phyloP scores from a whole-genome alignment of 139 green algal species.

The Haematococcus sp. region DNA sequence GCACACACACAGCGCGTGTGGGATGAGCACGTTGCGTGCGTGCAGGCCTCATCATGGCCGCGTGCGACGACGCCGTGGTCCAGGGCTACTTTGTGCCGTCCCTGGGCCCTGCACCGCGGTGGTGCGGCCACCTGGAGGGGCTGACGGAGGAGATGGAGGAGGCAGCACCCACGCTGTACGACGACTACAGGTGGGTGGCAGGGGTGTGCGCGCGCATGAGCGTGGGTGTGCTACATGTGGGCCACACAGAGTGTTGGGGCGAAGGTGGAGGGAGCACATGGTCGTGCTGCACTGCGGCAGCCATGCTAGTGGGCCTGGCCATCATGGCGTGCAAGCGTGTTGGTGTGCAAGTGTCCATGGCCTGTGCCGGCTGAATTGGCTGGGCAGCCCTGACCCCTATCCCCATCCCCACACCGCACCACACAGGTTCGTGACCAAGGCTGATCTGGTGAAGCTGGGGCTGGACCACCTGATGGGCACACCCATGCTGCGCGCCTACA shows the following conservation, averaged over 20 bases:
- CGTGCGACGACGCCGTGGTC: slow-evolving; percentile 16
- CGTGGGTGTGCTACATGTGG: too few species aligned
- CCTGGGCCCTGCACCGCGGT: slow-evolving; percentile 88
- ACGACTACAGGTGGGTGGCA: slow-evolving; percentile 88
- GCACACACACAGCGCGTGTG: too few species aligned
- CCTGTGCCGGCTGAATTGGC: too few species aligned
- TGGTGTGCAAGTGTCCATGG: too few species aligned
- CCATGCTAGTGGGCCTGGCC: too few species aligned
- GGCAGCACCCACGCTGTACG: slow-evolving; percentile 78
- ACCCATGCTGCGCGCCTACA: slow-evolving; percentile 91
- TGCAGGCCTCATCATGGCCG: slow-evolving; percentile 39
- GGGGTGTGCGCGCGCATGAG: too few species aligned
- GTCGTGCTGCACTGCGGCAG: too few species aligned
- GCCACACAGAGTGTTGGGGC: too few species aligned
- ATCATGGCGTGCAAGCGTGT: too few species aligned
- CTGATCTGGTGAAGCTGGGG: slow-evolving; percentile 77
- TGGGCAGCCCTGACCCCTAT: too few species aligned
- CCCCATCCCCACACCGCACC: neutral
- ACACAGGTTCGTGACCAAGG: slow-evolving; percentile 78
- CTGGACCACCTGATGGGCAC: slow-evolving; percentile 92
- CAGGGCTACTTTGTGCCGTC: slow-evolving; percentile 89
- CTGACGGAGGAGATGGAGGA: slow-evolving; percentile 98
- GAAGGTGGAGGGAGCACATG: too few species aligned
- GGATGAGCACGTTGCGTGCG: neutral
- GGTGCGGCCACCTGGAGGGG: slow-evolving; percentile 94